Percentiles rank a stretch among this genome's conserved stretches.
Conservation (phyloP, 768 basidiomycete species). For the Botryobasidium botryosum region DNA sequence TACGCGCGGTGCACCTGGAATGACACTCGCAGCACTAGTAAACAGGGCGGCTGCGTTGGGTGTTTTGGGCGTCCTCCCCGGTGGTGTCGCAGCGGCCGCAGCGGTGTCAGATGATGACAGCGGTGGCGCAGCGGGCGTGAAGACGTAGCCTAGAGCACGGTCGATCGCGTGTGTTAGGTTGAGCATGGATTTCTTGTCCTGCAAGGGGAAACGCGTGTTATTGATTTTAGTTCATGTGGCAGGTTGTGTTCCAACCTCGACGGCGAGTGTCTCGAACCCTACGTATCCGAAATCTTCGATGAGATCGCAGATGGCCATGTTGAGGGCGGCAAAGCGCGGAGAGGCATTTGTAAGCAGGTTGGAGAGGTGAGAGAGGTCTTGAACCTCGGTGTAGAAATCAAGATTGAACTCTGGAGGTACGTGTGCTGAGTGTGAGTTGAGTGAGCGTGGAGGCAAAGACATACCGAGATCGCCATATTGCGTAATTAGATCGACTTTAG, state of each 20-base stretch:
- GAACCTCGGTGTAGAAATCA: constrained; percentile 95
- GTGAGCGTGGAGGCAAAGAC: constrained; percentile 12
- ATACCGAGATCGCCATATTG: constrained; percentile 84
- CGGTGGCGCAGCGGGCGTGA: constrained; percentile 40
- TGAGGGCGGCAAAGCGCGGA: constrained; percentile 58
- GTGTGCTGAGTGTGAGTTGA: not conserved
- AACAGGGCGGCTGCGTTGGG: constrained; percentile 57
- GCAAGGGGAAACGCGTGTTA: not conserved
- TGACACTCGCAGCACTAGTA: constrained; percentile 31
- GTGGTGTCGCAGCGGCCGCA: constrained; percentile 17
- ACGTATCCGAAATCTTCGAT: constrained; percentile 88
- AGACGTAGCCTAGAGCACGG: constrained; percentile 83
- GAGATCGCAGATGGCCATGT: constrained; percentile 80
- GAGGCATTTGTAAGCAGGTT: constrained; percentile 48
- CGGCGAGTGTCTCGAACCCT: constrained; percentile 90
- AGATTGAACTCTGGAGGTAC: constrained; percentile 75
- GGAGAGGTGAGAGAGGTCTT: constrained; percentile 81
- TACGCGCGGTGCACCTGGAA: constrained; percentile 21
- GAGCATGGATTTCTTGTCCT: constrained; percentile 94
- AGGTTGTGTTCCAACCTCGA: constrained; percentile 44
- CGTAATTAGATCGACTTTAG: constrained; percentile 82
- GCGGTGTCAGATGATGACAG: too few species aligned
- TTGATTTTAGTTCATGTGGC: not conserved
- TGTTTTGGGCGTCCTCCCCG: constrained; percentile 18
- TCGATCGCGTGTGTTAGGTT: constrained; percentile 72